phyloP scores from a whole-genome alignment of 192 early-diverging fungal genomes.

The Backusella mclennaniae region DNA sequence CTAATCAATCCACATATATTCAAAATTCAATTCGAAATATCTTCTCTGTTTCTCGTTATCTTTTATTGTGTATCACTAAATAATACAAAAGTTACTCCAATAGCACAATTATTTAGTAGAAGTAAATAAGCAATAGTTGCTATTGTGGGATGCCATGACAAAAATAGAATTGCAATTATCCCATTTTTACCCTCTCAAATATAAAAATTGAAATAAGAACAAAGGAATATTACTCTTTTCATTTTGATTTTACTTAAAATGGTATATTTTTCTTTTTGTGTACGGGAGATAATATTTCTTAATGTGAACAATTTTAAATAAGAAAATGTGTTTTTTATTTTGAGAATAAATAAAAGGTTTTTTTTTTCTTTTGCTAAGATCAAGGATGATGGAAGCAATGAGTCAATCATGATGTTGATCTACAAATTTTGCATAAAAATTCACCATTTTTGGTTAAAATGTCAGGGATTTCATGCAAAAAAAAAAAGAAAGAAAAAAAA shows the following conservation, averaged over 20 bases:
- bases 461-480: background rate
- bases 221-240: background rate
- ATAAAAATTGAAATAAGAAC: background rate
- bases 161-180: no score
- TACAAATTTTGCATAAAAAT: background rate
- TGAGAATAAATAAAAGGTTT: background rate
- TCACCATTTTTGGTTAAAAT: background rate
- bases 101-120: no score
- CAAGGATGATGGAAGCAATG: background rate
- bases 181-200: no score
- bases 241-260: background rate
- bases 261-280: background rate
- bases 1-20: background rate
- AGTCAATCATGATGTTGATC: background rate
- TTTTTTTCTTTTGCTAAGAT: background rate
- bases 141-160: background rate
- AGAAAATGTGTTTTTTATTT: background rate
- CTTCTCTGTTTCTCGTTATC: background rate
- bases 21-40: background rate
- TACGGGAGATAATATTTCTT: background rate
- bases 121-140: background rate
- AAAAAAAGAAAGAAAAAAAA: background rate
- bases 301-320: constrained; percentile 1
- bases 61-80: background rate
- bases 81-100: background rate